phyloP scores from a whole-genome alignment of 352 stramenopile species.

The Globisporangium cederbergense region DNA sequence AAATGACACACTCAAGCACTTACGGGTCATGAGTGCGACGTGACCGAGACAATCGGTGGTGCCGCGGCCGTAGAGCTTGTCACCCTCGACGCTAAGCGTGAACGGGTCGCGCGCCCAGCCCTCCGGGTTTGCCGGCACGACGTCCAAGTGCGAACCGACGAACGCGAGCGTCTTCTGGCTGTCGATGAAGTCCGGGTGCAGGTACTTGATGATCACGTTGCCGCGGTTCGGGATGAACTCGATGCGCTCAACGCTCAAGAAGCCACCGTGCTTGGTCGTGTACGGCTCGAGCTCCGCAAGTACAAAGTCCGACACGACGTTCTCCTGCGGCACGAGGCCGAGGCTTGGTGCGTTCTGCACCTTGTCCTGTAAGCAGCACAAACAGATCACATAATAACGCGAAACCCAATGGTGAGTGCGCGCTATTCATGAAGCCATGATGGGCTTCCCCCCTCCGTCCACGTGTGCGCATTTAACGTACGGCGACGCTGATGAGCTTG shows the following conservation, averaged over 20 bases:
- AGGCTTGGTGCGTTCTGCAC: conserved; percentile 65
- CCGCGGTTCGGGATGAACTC: conserved; percentile 82
- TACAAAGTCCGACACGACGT: conserved; percentile 88
- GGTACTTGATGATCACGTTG: conserved; percentile 92
- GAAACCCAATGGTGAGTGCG: background rate
- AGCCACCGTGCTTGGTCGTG: conserved; percentile 57
- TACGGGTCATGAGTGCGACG: conserved; percentile 87
- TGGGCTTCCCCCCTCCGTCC: no score
- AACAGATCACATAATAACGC: background rate
- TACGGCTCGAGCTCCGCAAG: conserved; percentile 81
- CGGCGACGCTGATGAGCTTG: conserved; percentile 81
- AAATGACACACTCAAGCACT: conserved; percentile 2
- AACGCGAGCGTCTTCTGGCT: conserved; percentile 80
- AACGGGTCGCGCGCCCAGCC: conserved; percentile 89
- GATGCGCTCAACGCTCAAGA: conserved; percentile 70
- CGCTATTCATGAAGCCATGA: background rate
- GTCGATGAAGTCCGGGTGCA: conserved; percentile 31
- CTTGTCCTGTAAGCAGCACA: conserved; percentile 35
- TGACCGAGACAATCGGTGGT: conserved; percentile 93
- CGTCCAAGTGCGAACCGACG: conserved; percentile 90
- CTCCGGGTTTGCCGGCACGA: conserved; percentile 91
- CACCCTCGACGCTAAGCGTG: conserved; percentile 81
- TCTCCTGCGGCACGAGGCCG: conserved; percentile 80
- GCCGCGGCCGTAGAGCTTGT: conserved; percentile 90
- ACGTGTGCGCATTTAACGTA: conserved; percentile 30